Evolutionary conservation across 768 basidiomycete species (phyloP).

Genomic region (Tephrocybe sp.): DNA sequence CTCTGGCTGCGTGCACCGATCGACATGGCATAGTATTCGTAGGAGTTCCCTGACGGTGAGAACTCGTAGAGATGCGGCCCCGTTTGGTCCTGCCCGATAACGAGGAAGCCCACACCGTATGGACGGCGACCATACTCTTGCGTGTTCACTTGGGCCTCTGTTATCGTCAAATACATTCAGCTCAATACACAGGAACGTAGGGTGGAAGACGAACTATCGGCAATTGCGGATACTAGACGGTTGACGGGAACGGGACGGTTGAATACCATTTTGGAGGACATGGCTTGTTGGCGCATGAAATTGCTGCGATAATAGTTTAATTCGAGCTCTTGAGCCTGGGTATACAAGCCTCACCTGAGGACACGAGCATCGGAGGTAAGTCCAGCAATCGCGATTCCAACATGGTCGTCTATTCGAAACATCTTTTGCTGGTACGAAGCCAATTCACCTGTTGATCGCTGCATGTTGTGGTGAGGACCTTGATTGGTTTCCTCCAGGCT

Average conservation of each 20-base stretch:
- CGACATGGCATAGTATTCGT: constrained; percentile 98
- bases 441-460: constrained; percentile 97
- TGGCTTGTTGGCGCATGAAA: constrained; percentile 99
- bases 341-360: constrained; percentile 62
- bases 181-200: background rate
- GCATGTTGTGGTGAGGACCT: background rate
- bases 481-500: background rate
- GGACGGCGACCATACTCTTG: constrained; percentile 97
- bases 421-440: constrained; percentile 99
- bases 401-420: constrained; percentile 99
- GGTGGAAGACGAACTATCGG: constrained; percentile 73
- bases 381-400: constrained; percentile 99
- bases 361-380: constrained; percentile 98
- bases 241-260: constrained; percentile 94
- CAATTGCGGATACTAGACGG: constrained; percentile 89
- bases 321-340: background rate
- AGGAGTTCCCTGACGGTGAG: constrained; percentile 95
- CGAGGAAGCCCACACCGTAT: constrained; percentile 98
- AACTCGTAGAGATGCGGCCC: constrained; percentile 99
- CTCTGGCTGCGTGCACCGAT: constrained; percentile 98
- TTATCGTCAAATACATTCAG: background rate
- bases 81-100: constrained; percentile 93
- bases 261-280: constrained; percentile 93
- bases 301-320: constrained; percentile 54
- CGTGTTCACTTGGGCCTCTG: constrained; percentile 98